Evolutionary conservation across 306 rosid species (phyloP), one percentile per base, ranked within the genome.

Genomic region (Fragaria vesca): DNA sequence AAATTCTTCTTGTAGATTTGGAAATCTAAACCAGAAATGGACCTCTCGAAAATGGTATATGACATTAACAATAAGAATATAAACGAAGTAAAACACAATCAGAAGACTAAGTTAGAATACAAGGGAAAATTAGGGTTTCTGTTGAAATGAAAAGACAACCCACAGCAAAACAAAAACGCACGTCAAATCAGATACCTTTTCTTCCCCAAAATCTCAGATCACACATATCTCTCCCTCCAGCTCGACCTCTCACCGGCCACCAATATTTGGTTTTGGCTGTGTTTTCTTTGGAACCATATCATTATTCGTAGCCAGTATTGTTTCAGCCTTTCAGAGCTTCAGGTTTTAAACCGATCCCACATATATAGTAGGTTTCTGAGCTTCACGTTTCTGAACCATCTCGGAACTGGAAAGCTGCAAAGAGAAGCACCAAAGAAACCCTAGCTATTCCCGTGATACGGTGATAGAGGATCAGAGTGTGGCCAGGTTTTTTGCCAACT

Each of bases 161-260:
- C 36, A 28, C n/a, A 74, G 24, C 17, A 4, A 45, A 71, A 43
- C 30, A 11, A 77, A 67, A 50, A n/a, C 15, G 17, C 3, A 26
- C 12, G 80, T 82, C 86, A 82, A 79, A 82, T 85, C 80, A 82
- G 51, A 36, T 0, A 71, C 81, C 48, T 81, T 85, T 78, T 60
- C 10, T 69, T 24, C 51, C 10, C 45, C 12, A 43, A 43, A 38
- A 66, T 66, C 11, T 11, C 38, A 54, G 32, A 52, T 52, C 69
- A 36, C 70, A 62, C 12, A 32, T 32, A 66, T 71, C 74, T 75
- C 76, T n/a, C 12, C 26, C 28, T 1, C 26, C 47, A 63, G 69
- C 69, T 32, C 43, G 70, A 66, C 70, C 46, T 5, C 47, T 78
- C 62, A 18, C 76, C 5, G 45, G 12, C 21, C 34, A 32, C 36